These are phyloP conservation scores for Arthrobotrys megalospora DNA, from an alignment of 2,329 filamentous ascomycete species.

Conservation along the genomic window DNA sequence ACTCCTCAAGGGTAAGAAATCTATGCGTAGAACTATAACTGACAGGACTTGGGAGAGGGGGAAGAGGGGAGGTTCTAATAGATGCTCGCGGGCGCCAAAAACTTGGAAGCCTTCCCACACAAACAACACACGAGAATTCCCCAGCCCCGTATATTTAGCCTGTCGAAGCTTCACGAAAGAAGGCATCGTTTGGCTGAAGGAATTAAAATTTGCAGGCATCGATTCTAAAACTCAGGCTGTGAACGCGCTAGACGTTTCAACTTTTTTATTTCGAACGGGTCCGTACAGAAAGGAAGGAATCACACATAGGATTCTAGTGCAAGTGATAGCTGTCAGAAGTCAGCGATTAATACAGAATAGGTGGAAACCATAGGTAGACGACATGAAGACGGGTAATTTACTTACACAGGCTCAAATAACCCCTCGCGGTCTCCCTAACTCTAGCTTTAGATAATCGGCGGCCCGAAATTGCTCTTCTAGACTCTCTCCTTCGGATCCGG, in stretches of 20 bases:
- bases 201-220: neutral
- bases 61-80: neutral
- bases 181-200: neutral
- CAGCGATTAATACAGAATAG: no score
- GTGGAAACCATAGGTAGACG: no score
- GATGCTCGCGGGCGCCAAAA: neutral
- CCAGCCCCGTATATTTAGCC: neutral
- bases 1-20: neutral
- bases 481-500: neutral
- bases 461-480: neutral
- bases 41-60: neutral
- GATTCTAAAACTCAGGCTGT: neutral
- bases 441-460: neutral
- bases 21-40: neutral
- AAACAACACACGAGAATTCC: slow-evolving; percentile 14
- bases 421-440: neutral
- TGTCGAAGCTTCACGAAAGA: neutral
- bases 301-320: no score
- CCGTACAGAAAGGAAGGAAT: no score
- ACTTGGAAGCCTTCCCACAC: slow-evolving; percentile 1
- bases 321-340: no score
- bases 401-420: neutral
- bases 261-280: no score
- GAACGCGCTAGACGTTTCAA: no score
- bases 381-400: no score